A percentile compares a stretch with the other conserved stretches of the same genome.
phyloP scores from a whole-genome alignment of 768 basidiomycete genomes.

The Russula brevipes region DNA sequence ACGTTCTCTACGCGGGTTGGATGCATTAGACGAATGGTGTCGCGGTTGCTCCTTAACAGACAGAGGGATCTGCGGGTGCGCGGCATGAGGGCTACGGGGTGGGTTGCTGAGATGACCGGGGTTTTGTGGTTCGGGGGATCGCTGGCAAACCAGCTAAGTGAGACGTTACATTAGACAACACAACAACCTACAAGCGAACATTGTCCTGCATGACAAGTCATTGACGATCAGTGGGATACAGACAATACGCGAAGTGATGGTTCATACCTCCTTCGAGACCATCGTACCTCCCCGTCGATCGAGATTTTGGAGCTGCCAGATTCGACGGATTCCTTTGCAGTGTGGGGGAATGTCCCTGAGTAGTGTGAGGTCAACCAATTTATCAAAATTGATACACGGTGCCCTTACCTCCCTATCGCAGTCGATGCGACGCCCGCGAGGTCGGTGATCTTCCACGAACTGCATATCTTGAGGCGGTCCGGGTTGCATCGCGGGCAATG shows the following conservation, averaged over 20 bases:
- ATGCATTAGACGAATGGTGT: neutral
- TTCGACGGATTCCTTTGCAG: neutral
- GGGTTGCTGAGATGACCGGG: no score
- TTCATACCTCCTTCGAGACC: conserved; percentile 9
- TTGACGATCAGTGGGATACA: neutral
- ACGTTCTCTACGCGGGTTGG: conserved; percentile 12
- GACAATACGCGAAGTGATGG: neutral
- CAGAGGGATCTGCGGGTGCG: neutral
- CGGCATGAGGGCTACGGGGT: no score
- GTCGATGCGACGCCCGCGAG: conserved; percentile 10
- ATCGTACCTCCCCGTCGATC: conserved; percentile 7
- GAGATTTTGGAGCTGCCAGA: conserved; percentile 1
- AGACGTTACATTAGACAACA: neutral
- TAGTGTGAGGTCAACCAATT: neutral
- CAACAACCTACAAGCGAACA: conserved; percentile 1
- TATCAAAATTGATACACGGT: neutral
- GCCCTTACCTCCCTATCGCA: conserved; percentile 3
- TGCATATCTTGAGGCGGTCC: conserved; percentile 3
- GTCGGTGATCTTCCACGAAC: neutral
- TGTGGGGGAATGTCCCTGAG: conserved; percentile 3
- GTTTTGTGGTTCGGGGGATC: conserved; percentile 6
- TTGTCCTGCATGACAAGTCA: neutral
- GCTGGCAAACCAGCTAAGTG: conserved; percentile 7
- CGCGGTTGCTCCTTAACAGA: conserved; percentile 5
- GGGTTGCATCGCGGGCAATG: neutral